Evolutionary conservation across 192 early-diverging fungal species (phyloP), one percentile per base, ranked within the genome.

Genomic region (Coemansia sp.): DNA sequence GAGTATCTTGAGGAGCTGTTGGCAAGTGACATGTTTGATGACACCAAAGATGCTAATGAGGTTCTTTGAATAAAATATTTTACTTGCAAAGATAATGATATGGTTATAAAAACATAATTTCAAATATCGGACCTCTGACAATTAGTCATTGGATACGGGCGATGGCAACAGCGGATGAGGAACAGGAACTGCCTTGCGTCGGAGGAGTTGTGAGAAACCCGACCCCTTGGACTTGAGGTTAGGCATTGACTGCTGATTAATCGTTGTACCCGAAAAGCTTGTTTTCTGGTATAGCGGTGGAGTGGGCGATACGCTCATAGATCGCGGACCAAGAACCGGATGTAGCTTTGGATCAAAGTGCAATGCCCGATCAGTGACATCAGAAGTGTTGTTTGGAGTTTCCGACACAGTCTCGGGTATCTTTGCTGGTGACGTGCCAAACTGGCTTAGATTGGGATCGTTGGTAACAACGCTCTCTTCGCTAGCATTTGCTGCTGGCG

Each of bases 301-400:
- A 2, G 53, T 55, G 3, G 64, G 57, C 12, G 53, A 64, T 12
- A 69, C 59, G 12, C 69, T 62, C 73, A 76, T 69, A 21, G 67
- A 51, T 22, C 30, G 54, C 7, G 73, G 73, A 7, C 63, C 57
- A 12, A 66, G 63, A 4, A 70, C 67, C 0, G 67, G 73, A 15
- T 70, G 64, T 34, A 76, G 57, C 61, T 69, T 70, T 21, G 73
- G 48, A 13, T 69, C 59, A 38, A 57, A 63, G 3, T 43, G 37
- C 53, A 54, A 13, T 17, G 10, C 21, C 14, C 11, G 11, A 17
- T 41, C 38, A 21, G 38, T 18, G 11, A 9, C 21, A 25, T 33
- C 34, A 27, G 34, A 53, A 17, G 4, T 27, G 23, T 24, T 44
- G 9, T 10, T 23, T n/a, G n/a, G n/a, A 4, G 53, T 17, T 17